A percentile compares a stretch with the other conserved stretches of the same genome.
phyloP scores from a whole-genome alignment of 106 monocot genomes.

The Apostasia shenzhenica region DNA sequence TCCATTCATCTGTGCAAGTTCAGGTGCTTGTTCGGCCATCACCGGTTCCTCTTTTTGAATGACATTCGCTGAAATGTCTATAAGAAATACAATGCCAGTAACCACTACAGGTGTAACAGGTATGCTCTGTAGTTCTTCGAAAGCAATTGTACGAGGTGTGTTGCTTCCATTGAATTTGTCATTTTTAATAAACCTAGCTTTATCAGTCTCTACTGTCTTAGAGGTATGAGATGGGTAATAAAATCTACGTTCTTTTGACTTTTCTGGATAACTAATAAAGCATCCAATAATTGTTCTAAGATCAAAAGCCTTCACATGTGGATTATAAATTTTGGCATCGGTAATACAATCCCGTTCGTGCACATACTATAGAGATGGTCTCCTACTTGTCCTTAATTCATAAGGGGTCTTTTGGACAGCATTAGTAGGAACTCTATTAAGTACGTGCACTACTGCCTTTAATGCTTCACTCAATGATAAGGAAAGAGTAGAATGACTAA shows the following conservation, averaged over 20 bases:
- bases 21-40: neutral
- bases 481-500: neutral
- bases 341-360: too few relatives aligned
- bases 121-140: neutral
- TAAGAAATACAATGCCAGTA: neutral
- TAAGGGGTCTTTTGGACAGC: neutral
- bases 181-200: too few relatives aligned
- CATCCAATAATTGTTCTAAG: too few relatives aligned
- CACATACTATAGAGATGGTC: too few relatives aligned
- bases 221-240: too few relatives aligned
- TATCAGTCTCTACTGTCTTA: neutral
- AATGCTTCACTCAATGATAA: slow-evolving; percentile 5
- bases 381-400: too few relatives aligned
- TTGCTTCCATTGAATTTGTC: too few relatives aligned
- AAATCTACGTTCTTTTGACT: neutral
- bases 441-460: neutral
- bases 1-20: neutral
- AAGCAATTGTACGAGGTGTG: neutral
- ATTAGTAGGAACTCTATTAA: neutral
- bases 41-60: neutral
- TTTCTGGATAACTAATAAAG: neutral
- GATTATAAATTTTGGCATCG: too few relatives aligned
- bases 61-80: neutral
- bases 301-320: too few relatives aligned
- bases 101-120: neutral